phyloP scores from a whole-genome alignment of 2,329 filamentous ascomycete genomes.

The Phyllosticta citriasiana region DNA sequence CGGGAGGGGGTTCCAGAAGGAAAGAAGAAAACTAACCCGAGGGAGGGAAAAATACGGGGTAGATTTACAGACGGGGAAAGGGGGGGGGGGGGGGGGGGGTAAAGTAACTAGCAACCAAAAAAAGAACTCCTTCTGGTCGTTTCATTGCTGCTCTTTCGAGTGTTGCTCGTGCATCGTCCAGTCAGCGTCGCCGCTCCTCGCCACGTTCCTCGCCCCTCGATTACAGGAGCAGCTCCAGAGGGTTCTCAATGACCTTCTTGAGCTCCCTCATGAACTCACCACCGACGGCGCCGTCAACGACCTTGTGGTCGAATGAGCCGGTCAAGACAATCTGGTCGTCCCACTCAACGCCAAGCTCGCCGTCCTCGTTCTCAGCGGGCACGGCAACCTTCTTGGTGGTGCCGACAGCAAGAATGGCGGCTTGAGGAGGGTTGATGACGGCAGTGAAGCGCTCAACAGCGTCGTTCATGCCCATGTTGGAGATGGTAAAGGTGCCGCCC shows the following conservation, averaged over 20 bases:
- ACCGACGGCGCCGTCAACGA: slow-evolving; percentile 90
- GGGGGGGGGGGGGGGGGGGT: background rate
- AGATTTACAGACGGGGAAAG: slow-evolving; percentile 3
- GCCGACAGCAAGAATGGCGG: slow-evolving; percentile 87
- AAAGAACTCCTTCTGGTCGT: background rate
- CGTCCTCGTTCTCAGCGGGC: slow-evolving; percentile 73
- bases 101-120: slow-evolving; percentile 1
- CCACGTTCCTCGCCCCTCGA: background rate
- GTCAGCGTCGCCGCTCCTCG: background rate
- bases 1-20: background rate
- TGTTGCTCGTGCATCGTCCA: background rate
- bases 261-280: slow-evolving; percentile 94
- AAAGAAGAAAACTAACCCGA: background rate
- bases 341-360: slow-evolving; percentile 65
- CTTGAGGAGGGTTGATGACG: slow-evolving; percentile 97
- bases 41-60: background rate
- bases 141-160: background rate
- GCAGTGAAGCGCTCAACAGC: slow-evolving; percentile 96
- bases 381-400: slow-evolving; percentile 93
- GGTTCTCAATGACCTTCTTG: slow-evolving; percentile 97
- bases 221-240: slow-evolving; percentile 84
- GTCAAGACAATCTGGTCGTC: slow-evolving; percentile 96
- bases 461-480: slow-evolving; percentile 99
- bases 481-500: slow-evolving; percentile 97
- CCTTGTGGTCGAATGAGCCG: slow-evolving; percentile 97